These are phyloP conservation scores for Stephania cephalantha DNA, from an alignment of 164 flowering plant genomes.

Conservation along the genomic window DNA sequence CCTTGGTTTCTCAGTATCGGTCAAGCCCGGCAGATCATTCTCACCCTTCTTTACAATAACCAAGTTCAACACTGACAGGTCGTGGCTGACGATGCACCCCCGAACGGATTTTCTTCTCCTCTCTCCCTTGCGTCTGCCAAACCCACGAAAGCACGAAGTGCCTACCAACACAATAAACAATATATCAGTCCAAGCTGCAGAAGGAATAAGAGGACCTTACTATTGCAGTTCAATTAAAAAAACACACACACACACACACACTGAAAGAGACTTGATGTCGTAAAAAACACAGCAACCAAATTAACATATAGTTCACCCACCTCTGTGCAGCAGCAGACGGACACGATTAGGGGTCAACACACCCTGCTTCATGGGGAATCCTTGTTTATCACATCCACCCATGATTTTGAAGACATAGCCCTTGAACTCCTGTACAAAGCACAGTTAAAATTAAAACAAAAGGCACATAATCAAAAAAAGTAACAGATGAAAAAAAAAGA, in stretches of 20 bases:
- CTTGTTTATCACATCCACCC: slow-evolving; percentile 70
- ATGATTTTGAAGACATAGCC: slow-evolving; percentile 58
- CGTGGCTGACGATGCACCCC: slow-evolving; percentile 65
- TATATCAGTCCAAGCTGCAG: background rate
- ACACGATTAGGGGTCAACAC: slow-evolving; percentile 65
- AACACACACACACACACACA: background rate
- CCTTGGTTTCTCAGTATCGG: slow-evolving; percentile 60
- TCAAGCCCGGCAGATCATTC: slow-evolving; percentile 58
- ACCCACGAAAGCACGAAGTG: slow-evolving; percentile 67
- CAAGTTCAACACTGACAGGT: slow-evolving; percentile 59
- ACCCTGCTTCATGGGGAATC: slow-evolving; percentile 72
- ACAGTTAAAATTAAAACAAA: background rate
- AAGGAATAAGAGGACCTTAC: background rate
- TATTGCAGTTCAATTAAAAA: background rate
- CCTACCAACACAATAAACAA: slow-evolving; percentile 23
- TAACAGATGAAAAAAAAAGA: background rate
- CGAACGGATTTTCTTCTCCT: slow-evolving; percentile 66
- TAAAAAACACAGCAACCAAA: background rate
- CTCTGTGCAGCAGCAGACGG: slow-evolving; percentile 54
- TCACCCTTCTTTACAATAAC: slow-evolving; percentile 72
- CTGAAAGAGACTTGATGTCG: background rate
- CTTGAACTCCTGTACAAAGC: slow-evolving; percentile 41
- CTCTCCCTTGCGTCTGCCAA: slow-evolving; percentile 63
- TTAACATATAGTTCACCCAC: slow-evolving; percentile 18
- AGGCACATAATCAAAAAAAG: too few relatives aligned